Evolutionary conservation across 108 stramenopile genomes (phyloP).

Genomic region (Nitzschia putrida): DNA sequence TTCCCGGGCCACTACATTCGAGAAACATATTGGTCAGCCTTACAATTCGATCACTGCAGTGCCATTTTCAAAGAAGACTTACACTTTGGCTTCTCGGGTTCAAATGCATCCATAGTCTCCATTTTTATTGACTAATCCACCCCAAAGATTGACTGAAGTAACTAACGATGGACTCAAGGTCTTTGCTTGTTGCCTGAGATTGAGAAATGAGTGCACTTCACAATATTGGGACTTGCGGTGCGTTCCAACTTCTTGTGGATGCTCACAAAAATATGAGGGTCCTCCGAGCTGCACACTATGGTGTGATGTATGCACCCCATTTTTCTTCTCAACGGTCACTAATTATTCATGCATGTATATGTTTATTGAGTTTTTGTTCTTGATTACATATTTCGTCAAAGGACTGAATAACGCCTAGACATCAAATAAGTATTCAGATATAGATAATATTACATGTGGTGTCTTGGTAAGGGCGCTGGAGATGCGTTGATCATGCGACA

Average conservation of each 20-base stretch:
- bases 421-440: not conserved
- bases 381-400: slow-evolving; percentile 21
- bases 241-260: slow-evolving; percentile 1
- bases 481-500: slow-evolving; percentile 14
- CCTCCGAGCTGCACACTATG: slow-evolving; percentile 15
- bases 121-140: slow-evolving; percentile 19
- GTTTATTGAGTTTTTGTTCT: slow-evolving; percentile 22
- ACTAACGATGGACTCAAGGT: not conserved
- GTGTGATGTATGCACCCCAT: slow-evolving; percentile 13
- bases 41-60: not conserved
- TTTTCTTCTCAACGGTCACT: slow-evolving; percentile 26
- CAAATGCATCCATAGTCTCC: slow-evolving; percentile 37
- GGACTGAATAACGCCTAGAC: slow-evolving; percentile 21
- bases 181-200: not conserved
- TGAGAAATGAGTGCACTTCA: slow-evolving; percentile 15
- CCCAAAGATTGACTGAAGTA: not conserved
- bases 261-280: slow-evolving; percentile 26
- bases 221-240: slow-evolving; percentile 26
- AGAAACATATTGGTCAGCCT: not conserved
- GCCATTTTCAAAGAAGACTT: slow-evolving; percentile 6
- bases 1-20: not conserved
- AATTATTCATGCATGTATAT: slow-evolving; percentile 14
- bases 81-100: slow-evolving; percentile 24
- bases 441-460: not conserved
- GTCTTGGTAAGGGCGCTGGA: not conserved